Evolutionary conservation across 148 eudicot genomes (phyloP).

Genomic region (Hydrangea macrophylla): DNA sequence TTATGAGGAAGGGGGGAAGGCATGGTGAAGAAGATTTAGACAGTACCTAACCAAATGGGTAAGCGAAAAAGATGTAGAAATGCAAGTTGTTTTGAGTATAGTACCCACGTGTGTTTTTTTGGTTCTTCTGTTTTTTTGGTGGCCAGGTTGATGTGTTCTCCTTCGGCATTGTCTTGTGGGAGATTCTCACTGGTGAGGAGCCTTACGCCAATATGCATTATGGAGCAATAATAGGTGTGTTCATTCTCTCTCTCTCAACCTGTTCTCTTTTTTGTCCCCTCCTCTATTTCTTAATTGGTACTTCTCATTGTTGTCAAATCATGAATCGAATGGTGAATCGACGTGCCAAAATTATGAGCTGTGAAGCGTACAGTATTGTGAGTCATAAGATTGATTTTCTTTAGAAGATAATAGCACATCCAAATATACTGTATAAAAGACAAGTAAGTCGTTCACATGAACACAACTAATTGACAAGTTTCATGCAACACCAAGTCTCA

Average conservation of each 20-base stretch:
- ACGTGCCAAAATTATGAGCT: too few relatives aligned
- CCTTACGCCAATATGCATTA: constrained; percentile 52
- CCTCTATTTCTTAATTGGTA: not conserved
- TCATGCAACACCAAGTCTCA: too few relatives aligned
- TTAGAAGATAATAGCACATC: too few relatives aligned
- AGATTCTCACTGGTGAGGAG: constrained; percentile 47
- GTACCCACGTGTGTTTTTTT: too few relatives aligned
- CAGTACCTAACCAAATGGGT: not conserved
- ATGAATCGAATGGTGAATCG: too few relatives aligned
- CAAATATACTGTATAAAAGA: too few relatives aligned
- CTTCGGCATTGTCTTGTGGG: constrained; percentile 52
- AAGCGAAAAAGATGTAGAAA: not conserved
- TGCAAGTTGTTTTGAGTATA: too few relatives aligned
- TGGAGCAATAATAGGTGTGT: constrained; percentile 42
- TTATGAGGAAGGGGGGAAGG: not conserved
- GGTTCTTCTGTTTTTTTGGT: not conserved
- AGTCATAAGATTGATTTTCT: not conserved
- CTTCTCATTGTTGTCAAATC: too few relatives aligned
- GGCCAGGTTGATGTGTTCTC: constrained; percentile 53
- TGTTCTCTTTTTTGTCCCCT: not conserved
- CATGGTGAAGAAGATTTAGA: not conserved
- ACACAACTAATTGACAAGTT: too few relatives aligned
- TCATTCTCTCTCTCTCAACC: not conserved
- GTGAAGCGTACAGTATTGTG: too few relatives aligned
- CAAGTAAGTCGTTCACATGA: too few relatives aligned